phyloP scores from a whole-genome alignment of 441 rosid genomes.

The Arabidopsis lyrata region DNA sequence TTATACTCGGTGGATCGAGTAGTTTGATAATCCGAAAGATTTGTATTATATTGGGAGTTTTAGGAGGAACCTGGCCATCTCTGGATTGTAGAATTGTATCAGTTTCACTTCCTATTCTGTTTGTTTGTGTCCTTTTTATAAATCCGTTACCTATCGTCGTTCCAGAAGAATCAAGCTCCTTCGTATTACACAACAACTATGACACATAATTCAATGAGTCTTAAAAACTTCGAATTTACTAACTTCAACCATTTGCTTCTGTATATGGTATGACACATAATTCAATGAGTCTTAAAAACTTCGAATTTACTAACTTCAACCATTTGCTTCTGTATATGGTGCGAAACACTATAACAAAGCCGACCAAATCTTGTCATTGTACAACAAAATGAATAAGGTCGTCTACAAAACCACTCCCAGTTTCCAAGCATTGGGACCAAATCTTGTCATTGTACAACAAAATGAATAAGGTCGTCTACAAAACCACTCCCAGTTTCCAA shows the following conservation, averaged over 20 bases:
- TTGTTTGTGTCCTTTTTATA: constrained; percentile 26
- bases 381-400: constrained; percentile 30
- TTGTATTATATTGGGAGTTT: constrained; percentile 48
- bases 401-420: constrained; percentile 31
- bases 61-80: constrained; percentile 32
- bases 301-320: no score
- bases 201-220: not conserved
- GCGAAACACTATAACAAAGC: not conserved
- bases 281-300: no score
- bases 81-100: constrained; percentile 42
- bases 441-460: constrained; percentile 29
- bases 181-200: not conserved
- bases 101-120: constrained; percentile 29
- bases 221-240: not conserved
- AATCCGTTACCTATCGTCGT: not conserved
- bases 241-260: not conserved
- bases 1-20: constrained; percentile 43
- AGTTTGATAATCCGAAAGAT: constrained; percentile 41
- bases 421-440: constrained; percentile 25
- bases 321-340: no score
- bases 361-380: constrained; percentile 20
- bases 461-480: constrained; percentile 26
- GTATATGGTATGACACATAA: no score
- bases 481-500: constrained; percentile 33
- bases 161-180: not conserved